phyloP scores from a whole-genome alignment of 2,329 filamentous ascomycete species.

The Fusarium sp. region DNA sequence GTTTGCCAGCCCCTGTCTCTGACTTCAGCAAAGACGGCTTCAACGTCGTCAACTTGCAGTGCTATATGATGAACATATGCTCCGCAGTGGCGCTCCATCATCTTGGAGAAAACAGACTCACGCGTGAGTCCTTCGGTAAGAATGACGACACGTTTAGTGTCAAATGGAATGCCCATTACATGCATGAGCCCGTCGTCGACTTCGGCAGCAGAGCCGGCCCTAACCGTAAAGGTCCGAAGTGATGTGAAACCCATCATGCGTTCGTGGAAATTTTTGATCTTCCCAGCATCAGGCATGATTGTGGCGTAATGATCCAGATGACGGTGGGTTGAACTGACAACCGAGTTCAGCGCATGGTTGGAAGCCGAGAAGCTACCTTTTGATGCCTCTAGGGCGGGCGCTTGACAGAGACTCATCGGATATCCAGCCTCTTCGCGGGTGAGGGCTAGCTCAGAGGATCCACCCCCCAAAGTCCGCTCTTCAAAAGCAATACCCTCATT shows the following conservation, averaged over 20 bases:
- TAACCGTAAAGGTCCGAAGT: background rate
- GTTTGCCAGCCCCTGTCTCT: background rate
- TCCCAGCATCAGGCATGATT: background rate
- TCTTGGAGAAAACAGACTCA: background rate
- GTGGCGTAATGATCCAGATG: background rate
- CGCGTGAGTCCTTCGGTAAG: background rate
- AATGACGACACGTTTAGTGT: background rate
- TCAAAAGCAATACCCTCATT: background rate
- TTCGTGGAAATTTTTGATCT: background rate
- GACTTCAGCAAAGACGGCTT: background rate
- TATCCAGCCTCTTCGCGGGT: background rate
- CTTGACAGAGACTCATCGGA: background rate
- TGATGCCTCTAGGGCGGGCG: background rate
- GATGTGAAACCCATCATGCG: background rate
- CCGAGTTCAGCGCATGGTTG: background rate
- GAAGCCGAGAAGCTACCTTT: background rate
- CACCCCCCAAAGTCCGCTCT: background rate
- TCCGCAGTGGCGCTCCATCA: background rate
- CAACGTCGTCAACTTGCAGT: background rate
- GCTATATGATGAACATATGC: background rate
- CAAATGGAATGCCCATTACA: background rate
- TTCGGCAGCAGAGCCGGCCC: background rate
- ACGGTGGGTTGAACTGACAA: background rate
- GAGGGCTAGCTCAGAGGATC: background rate
- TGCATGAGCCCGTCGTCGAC: background rate